phyloP scores from a whole-genome alignment of 192 early-diverging fungal species.

The Coemansia sp. region DNA sequence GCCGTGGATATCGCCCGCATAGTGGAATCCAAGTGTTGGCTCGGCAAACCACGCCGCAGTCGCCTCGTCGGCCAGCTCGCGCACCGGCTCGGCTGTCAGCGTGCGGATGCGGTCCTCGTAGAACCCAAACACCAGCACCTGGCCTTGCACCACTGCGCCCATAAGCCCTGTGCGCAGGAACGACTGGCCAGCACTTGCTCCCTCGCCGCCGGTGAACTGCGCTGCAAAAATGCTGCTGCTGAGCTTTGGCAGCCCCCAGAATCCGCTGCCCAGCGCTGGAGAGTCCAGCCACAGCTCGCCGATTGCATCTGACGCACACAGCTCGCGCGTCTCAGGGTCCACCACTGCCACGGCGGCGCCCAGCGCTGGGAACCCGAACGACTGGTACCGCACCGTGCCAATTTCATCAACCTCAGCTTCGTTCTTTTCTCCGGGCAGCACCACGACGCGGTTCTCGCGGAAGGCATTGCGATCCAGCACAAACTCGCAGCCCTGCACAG shows the following conservation, averaged over 20 bases:
- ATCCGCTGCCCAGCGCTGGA: conserved; percentile 68
- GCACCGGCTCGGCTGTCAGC: conserved; percentile 22
- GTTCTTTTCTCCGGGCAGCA: conserved; percentile 44
- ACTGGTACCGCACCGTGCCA: conserved; percentile 44
- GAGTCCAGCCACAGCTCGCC: conserved; percentile 87
- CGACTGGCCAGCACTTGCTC: conserved; percentile 20
- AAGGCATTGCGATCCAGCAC: conserved; percentile 70
- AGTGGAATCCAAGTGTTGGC: conserved; percentile 48
- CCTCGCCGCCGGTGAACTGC: conserved; percentile 41
- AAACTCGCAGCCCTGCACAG: conserved; percentile 46
- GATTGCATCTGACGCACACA: conserved; percentile 70
- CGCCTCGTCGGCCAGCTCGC: background rate
- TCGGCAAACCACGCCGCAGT: conserved; percentile 21
- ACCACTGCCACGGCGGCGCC: conserved; percentile 71
- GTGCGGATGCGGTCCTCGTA: conserved; percentile 76
- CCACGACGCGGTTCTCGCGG: conserved; percentile 59
- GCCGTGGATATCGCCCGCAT: conserved; percentile 38
- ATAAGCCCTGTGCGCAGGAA: conserved; percentile 77
- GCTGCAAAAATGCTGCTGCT: conserved; percentile 74
- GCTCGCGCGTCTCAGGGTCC: conserved; percentile 73
- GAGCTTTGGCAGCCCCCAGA: conserved; percentile 76
- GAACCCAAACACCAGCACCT: conserved; percentile 72
- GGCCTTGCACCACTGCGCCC: conserved; percentile 68
- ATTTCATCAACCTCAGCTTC: conserved; percentile 29
- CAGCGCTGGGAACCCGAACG: conserved; percentile 46